These are phyloP conservation scores for Salix koriyanagi DNA, from an alignment of 345 rosid genomes.

Conservation along the genomic window DNA sequence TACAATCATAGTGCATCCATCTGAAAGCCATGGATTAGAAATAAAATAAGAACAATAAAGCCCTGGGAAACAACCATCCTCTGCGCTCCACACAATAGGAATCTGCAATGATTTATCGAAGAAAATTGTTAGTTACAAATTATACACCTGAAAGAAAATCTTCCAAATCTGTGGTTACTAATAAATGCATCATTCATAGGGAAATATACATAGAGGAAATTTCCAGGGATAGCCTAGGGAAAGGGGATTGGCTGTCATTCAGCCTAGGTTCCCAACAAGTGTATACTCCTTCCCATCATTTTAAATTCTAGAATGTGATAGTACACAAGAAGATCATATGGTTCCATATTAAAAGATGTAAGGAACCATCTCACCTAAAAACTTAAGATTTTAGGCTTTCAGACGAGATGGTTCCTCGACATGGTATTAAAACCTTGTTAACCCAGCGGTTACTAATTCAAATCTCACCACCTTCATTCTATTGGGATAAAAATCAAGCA, in stretches of 20 bases:
- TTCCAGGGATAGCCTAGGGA: too few relatives aligned
- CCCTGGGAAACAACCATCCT: constrained; percentile 80
- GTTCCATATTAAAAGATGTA: neutral
- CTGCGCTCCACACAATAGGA: constrained; percentile 61
- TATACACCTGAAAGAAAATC: neutral
- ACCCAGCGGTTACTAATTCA: too few relatives aligned
- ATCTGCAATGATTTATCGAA: constrained; percentile 43
- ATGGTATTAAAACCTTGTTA: too few relatives aligned
- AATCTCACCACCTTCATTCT: too few relatives aligned
- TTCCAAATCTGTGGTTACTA: neutral
- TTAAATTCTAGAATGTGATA: neutral
- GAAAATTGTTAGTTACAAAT: neutral
- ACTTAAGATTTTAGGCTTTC: too few relatives aligned
- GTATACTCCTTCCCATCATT: neutral
- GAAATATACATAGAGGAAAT: too few relatives aligned
- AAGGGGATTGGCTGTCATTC: too few relatives aligned
- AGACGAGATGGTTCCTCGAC: too few relatives aligned
- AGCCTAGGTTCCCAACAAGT: too few relatives aligned
- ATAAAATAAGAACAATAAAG: constrained; percentile 55
- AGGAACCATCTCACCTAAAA: too few relatives aligned
- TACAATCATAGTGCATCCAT: constrained; percentile 70
- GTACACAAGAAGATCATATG: neutral
- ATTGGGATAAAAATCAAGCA: too few relatives aligned
- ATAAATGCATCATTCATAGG: too few relatives aligned
- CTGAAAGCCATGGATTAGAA: constrained; percentile 80